Evolutionary conservation across 495 filamentous ascomycete genomes (phyloP).

Genomic region (Hypoxylon rickii): DNA sequence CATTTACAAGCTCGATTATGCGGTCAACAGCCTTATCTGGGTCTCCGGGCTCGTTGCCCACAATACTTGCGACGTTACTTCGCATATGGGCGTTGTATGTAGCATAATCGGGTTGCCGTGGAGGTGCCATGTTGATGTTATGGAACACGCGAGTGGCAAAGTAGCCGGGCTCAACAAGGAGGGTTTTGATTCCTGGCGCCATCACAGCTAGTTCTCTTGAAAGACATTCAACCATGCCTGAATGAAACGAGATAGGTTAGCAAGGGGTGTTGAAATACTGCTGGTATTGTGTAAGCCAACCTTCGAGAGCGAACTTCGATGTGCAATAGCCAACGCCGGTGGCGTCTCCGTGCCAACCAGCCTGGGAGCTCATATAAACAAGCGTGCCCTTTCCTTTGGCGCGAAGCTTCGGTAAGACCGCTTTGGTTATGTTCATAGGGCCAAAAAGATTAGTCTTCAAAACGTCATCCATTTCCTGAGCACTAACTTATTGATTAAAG

Average conservation of each 20-base stretch:
- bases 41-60: slow-evolving; percentile 50
- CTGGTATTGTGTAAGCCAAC: no score
- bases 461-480: slow-evolving; percentile 41
- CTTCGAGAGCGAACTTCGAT: slow-evolving; percentile 92
- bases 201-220: slow-evolving; percentile 8
- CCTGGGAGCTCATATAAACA: slow-evolving; percentile 56
- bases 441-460: slow-evolving; percentile 59
- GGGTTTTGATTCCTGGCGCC: slow-evolving; percentile 2
- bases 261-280: no score
- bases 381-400: slow-evolving; percentile 53
- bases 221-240: slow-evolving; percentile 6
- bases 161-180: slow-evolving; percentile 12
- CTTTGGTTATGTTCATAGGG: slow-evolving; percentile 48
- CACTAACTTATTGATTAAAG: no score
- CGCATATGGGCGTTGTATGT: no score
- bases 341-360: slow-evolving; percentile 50
- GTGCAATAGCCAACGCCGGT: slow-evolving; percentile 69
- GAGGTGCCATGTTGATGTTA: slow-evolving; percentile 16
- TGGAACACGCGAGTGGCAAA: slow-evolving; percentile 18
- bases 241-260: no score
- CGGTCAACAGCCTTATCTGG: slow-evolving; percentile 39
- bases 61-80: neutral
- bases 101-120: neutral
- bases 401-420: slow-evolving; percentile 52
- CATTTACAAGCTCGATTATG: slow-evolving; percentile 47